Evolutionary conservation across 2,329 filamentous ascomycete species (phyloP).

Genomic region (Scedosporium aurantiacum): DNA sequence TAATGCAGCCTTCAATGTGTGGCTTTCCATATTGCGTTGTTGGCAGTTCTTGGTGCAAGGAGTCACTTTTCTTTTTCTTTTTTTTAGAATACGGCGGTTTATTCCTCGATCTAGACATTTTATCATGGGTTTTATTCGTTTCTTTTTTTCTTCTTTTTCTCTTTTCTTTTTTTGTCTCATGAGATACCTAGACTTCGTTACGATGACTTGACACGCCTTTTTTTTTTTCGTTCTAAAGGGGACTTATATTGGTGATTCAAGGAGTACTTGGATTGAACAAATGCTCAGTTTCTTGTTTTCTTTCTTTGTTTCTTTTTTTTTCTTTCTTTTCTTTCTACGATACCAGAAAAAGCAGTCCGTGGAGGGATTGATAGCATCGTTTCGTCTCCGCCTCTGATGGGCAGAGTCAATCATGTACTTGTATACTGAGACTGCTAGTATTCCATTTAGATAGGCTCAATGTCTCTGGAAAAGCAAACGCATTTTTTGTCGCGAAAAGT

Average conservation of each 20-base stretch:
- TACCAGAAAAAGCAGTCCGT: too few species aligned
- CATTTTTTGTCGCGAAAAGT: too few species aligned
- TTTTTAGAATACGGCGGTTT: neutral
- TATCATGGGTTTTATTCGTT: neutral
- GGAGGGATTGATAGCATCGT: too few species aligned
- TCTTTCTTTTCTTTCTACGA: too few species aligned
- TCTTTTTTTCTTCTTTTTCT: slow-evolving; percentile 6
- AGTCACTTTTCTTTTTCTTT: neutral
- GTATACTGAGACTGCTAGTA: too few species aligned
- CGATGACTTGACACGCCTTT: neutral
- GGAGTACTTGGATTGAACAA: neutral
- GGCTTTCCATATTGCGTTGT: neutral
- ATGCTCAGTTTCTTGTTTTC: neutral
- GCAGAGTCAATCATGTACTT: too few species aligned
- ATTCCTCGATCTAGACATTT: neutral
- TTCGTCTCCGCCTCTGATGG: too few species aligned
- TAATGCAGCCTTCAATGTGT: neutral
- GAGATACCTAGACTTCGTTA: slow-evolving; percentile 2
- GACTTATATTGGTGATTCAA: too few species aligned
- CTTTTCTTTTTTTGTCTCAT: neutral
- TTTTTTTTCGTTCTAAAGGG: neutral
- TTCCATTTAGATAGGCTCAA: too few species aligned
- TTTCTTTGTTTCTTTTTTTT: too few species aligned
- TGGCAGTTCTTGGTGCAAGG: neutral
- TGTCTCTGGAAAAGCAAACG: too few species aligned